Base-by-base conservation (phyloP, 345 rosid genomes). In the Gossypium mustelinum region DNA sequence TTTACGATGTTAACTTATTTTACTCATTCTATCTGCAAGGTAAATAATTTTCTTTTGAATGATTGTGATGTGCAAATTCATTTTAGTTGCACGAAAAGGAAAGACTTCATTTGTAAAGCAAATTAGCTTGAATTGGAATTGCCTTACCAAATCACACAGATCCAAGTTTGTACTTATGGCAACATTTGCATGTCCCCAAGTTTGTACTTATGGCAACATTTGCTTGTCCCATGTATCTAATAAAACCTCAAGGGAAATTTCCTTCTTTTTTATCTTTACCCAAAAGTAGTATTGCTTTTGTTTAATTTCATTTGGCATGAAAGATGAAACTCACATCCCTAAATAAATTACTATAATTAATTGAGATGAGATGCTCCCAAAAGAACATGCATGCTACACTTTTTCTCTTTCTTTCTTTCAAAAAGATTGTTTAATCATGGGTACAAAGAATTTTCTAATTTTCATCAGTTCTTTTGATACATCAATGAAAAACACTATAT, bases 221-320 rank as follows among this genome's bases (percentile, higher is more conserved):
- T 50, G 20, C 9, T 16, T 48, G 58, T 12, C 14, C 13, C 20
- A 0, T 48, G 34, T 25, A 54, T 48, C 41, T 52, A 68, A 68
- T 48, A 48, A 20, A 45, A 45, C 43, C 56, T 3, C 14, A 48
- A 68, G 44, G 58, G 73, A 68, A 68, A 68, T 68, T 68, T 68
- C 73, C 73, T 50, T 50, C 73, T n/a, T 8, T 55, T 54, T 55
- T 16, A 50, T 68, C 16, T 25, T 16, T 50, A 25, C 59, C 14
- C 43, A 68, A 50, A 68, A 25, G 1, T 25, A 18, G 52, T 20
- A 18, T 43, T 18, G 54, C 29, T 4, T 43, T 14, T 24, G 57
- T 48, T 68, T 24, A 50, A 14, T 48, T 25, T 48, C 56, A 43
- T 3, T 24, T 3, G 0, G 4, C n/a, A 68, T 67, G 47, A 62